Conservation (phyloP, 2,329 filamentous ascomycete genomes). For the Pestalotiopsis sp. region DNA sequence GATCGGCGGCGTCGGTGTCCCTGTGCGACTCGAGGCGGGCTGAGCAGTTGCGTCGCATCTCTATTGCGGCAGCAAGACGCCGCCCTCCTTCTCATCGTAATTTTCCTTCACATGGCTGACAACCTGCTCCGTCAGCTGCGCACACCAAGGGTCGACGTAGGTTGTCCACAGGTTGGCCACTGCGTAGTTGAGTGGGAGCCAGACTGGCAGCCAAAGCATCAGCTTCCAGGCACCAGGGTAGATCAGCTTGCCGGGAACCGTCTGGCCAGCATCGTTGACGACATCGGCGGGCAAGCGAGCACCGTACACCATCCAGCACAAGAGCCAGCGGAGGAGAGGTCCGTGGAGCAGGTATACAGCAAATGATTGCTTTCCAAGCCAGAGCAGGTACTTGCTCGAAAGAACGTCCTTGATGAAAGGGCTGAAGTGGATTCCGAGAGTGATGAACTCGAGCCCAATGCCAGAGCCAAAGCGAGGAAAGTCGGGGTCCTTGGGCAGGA, state of each 20-base stretch:
- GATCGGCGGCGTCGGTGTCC: background rate
- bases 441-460: conserved; percentile 34
- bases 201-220: conserved; percentile 43
- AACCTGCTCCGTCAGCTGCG: conserved; percentile 43
- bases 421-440: conserved; percentile 35
- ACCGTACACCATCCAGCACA: conserved; percentile 64
- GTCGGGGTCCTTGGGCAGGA: conserved; percentile 51
- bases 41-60: conserved; percentile 14
- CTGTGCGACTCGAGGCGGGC: background rate
- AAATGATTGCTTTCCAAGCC: conserved; percentile 66
- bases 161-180: conserved; percentile 53
- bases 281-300: conserved; percentile 39
- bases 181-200: conserved; percentile 50
- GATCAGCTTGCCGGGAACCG: conserved; percentile 38
- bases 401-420: conserved; percentile 51
- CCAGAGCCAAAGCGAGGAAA: conserved; percentile 44
- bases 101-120: conserved; percentile 33
- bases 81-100: conserved; percentile 33
- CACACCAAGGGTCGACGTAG: conserved; percentile 57
- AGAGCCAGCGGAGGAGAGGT: conserved; percentile 58
- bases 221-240: conserved; percentile 41
- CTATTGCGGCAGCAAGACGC: conserved; percentile 33
- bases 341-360: conserved; percentile 68
- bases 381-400: conserved; percentile 58
- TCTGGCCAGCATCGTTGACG: conserved; percentile 38